Base-by-base conservation (phyloP, 2,329 filamentous ascomycete genomes). In the Penicillium sp. region DNA sequence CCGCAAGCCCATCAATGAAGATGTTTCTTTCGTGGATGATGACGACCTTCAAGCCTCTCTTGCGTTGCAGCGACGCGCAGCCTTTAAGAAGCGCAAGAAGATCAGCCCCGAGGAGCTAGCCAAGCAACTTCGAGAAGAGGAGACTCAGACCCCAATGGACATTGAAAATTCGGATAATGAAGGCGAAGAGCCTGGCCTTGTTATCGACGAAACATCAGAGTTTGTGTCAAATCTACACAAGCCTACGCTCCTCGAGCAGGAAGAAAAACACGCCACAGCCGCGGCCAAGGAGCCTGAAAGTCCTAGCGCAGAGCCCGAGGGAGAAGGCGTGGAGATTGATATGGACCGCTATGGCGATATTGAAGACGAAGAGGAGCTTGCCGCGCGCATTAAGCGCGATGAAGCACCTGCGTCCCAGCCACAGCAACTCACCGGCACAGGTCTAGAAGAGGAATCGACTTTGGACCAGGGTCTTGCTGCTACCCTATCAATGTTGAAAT, bases 131-230 rank as follows among this genome's bases (percentile, higher is more conserved):
- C 80, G 82, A 58, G 86, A 90, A 70, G 87, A 90, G 55, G 70
- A 72, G 38, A 78, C 77, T 3, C 79, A 79, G 52, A 78, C 77
- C 1, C 77, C 78, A 10, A 79, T 84, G 69, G 87, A 86, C 21
- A 84, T 87, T 31, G 86, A 88, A 50, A 82, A 84, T 4, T 17
- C 50, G 2, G 50, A 53, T 8, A 78, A 79, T 21, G 70, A 76
- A 10, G 80, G 82, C 42, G 81, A 83, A 50, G 78, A 78, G 35
- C 80, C 80, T 2, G 93, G 92, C 1, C 80, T 99, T 2, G 84
- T 97, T n/a, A 93, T 99, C 57, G 93, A 97, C 60, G 94, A 97
- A 71, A 96, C 93, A 0, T 92, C 92, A 0, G 93, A 96, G 68
- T 99, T 99, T 67, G 89, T 99, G 31, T 89, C 92, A 27, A 91